A percentile compares a stretch with the other conserved stretches of the same genome.
Evolutionary conservation across 2,329 filamentous ascomycete genomes (phyloP).

Genomic region (Hymenoscyphus albidus): DNA sequence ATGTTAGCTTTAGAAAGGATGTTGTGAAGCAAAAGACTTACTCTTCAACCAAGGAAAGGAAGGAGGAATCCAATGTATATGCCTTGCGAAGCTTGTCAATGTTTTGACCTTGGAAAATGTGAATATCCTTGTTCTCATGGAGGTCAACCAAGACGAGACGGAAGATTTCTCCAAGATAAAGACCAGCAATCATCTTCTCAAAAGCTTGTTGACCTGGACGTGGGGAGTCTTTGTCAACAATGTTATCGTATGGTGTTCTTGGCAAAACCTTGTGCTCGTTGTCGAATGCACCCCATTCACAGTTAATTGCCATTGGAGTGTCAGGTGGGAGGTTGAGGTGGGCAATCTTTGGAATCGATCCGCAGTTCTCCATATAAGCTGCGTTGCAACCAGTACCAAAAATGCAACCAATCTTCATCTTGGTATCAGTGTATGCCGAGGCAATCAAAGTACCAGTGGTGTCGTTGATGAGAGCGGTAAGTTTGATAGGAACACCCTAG

Average conservation of each 20-base stretch:
- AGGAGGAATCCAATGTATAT: slow-evolving; percentile 88
- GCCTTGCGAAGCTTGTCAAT: slow-evolving; percentile 75
- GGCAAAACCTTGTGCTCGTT: slow-evolving; percentile 88
- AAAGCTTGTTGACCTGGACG: slow-evolving; percentile 92
- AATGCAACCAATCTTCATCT: slow-evolving; percentile 94
- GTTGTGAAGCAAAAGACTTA: slow-evolving; percentile 39
- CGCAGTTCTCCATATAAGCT: slow-evolving; percentile 93
- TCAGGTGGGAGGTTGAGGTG: slow-evolving; percentile 84
- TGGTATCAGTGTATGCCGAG: slow-evolving; percentile 90
- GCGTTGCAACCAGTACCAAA: slow-evolving; percentile 98
- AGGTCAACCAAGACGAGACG: slow-evolving; percentile 81
- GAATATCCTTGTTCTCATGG: slow-evolving; percentile 68
- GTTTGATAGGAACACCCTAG: slow-evolving; percentile 83
- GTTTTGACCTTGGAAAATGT: slow-evolving; percentile 82
- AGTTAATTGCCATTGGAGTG: slow-evolving; percentile 91
- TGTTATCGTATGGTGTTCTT: slow-evolving; percentile 77
- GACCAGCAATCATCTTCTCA: slow-evolving; percentile 95
- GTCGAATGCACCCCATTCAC: slow-evolving; percentile 95
- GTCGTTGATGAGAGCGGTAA: slow-evolving; percentile 93
- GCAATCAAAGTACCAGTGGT: slow-evolving; percentile 96
- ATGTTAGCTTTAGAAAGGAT: slow-evolving; percentile 20
- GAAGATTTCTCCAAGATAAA: slow-evolving; percentile 94
- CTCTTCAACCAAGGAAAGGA: slow-evolving; percentile 90
- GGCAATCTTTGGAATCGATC: slow-evolving; percentile 88
- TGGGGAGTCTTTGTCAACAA: slow-evolving; percentile 87